Percentiles rank a stretch among this genome's conserved stretches.
Evolutionary conservation across 441 rosid genomes (phyloP).

Genomic region (Arabidopsis hybrid): DNA sequence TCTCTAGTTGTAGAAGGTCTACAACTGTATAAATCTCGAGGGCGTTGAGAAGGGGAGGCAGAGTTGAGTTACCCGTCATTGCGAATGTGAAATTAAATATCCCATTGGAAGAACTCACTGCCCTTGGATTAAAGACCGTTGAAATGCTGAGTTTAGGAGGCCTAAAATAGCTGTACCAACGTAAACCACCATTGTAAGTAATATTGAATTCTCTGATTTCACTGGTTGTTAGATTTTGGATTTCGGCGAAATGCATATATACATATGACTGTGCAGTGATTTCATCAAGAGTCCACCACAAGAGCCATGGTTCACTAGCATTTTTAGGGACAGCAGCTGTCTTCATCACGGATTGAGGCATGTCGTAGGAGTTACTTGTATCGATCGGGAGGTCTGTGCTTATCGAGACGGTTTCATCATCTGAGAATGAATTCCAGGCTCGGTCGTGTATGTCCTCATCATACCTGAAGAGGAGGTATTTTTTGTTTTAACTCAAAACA

Average conservation of each 20-base stretch:
- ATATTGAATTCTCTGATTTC: constrained; percentile 46
- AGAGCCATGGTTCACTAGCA: background rate
- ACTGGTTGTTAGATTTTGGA: constrained; percentile 33
- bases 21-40: constrained; percentile 38
- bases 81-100: constrained; percentile 22
- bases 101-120: constrained; percentile 28
- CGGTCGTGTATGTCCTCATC: constrained; percentile 41
- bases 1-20: constrained; percentile 27
- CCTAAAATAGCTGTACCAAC: background rate
- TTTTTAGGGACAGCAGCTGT: constrained; percentile 46
- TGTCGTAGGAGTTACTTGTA: constrained; percentile 21
- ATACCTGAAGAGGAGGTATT: constrained; percentile 33
- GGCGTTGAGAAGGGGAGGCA: constrained; percentile 50
- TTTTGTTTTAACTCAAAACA: background rate
- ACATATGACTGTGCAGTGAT: constrained; percentile 28
- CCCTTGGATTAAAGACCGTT: background rate
- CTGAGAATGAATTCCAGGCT: constrained; percentile 3
- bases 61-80: constrained; percentile 40
- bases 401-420: background rate
- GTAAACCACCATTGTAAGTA: constrained; percentile 12
- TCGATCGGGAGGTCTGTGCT: constrained; percentile 26
- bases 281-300: constrained; percentile 24
- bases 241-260: constrained; percentile 50
- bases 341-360: constrained; percentile 40
- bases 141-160: constrained; percentile 12